Evolutionary conservation across 2,329 filamentous ascomycete species (phyloP), one percentile per base, ranked within the genome.

Genomic region (Colletotrichum sp.): DNA sequence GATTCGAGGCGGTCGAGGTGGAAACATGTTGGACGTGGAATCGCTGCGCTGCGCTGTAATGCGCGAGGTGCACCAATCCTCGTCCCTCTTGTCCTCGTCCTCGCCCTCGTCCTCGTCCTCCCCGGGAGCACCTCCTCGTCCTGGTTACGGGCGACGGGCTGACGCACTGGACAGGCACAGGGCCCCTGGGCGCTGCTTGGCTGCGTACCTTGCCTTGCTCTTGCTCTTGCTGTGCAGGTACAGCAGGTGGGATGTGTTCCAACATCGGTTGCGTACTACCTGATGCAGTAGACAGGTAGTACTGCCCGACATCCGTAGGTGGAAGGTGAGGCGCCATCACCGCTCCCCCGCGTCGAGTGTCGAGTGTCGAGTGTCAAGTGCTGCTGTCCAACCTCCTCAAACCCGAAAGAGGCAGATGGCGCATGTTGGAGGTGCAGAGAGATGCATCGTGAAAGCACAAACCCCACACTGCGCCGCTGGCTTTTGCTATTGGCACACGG

Each of bases 31-130:
- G 69, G 69, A 72, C 73, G 73, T 57, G 69, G 73, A 44, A 72
- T 64, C 73, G 69, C 39, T 75, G 73, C 55, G 61, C 61, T 72
- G 73, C 73, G 28, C 25, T 64, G 63, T 32, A 75, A 75, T 72
- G 69, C 72, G 36, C 55, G n/a, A 59, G 55, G 16, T 59, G 60
- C 30, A 52, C 44, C 44, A 52, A 52, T 52, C 44, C 44, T 52
- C 44, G 39, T 44, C 39, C 52, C 8, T n/a, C 52, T 22, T 27
- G 57, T 71, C 60, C 39, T 44, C 39, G 39, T 7, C 36, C 15
- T 39, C 36, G 36, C n/a, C 52, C n/a, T 57, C 52, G 25, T 19
- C 55, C 55, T 57, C 52, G 25, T 59, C 55, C 55, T 59, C 25
- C 15, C 27, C 55, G 25, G 55, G 25, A 27, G 22, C 55, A 59